phyloP scores from a whole-genome alignment of 169 alveolate genomes.

The Cryptosporidium felis region DNA sequence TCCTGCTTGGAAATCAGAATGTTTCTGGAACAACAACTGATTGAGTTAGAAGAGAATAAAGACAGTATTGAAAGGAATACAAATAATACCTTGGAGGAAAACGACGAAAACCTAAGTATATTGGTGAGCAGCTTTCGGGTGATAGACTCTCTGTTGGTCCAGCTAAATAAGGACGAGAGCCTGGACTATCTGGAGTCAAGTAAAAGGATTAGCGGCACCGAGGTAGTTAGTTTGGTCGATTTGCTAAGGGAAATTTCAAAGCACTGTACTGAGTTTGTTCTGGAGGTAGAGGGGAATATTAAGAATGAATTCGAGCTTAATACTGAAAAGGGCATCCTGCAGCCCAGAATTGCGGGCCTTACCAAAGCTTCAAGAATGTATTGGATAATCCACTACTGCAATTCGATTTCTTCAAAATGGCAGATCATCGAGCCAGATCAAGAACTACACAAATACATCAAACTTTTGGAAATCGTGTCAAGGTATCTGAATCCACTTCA shows the following conservation, averaged over 20 bases:
- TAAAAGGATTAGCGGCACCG: constrained; percentile 5
- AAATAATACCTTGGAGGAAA: background rate
- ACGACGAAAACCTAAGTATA: background rate
- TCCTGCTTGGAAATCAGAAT: constrained; percentile 27
- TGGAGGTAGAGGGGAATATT: constrained; percentile 13
- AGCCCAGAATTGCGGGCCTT: background rate
- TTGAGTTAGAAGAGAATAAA: background rate
- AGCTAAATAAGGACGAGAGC: constrained; percentile 34
- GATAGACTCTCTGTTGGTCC: constrained; percentile 4
- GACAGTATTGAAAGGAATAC: background rate
- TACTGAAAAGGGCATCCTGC: background rate
- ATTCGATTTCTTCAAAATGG: constrained; percentile 59
- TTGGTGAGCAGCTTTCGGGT: constrained; percentile 14
- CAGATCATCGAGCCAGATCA: constrained; percentile 48
- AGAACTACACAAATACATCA: constrained; percentile 4
- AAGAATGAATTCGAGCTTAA: background rate
- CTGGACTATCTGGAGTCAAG: constrained; percentile 15
- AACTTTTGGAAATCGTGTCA: constrained; percentile 3
- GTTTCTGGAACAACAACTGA: constrained; percentile 1
- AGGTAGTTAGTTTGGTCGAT: constrained; percentile 17
- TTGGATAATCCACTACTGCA: constrained; percentile 37
- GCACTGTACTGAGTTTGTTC: constrained; percentile 22
- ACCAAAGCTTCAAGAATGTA: constrained; percentile 9
- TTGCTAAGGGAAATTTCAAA: background rate
- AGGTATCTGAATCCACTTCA: constrained; percentile 54